A percentile compares a stretch with the other conserved stretches of the same genome.
These are phyloP conservation scores for Heterococcus sp. DNA, from an alignment of 108 stramenopile species.

Conservation along the genomic window DNA sequence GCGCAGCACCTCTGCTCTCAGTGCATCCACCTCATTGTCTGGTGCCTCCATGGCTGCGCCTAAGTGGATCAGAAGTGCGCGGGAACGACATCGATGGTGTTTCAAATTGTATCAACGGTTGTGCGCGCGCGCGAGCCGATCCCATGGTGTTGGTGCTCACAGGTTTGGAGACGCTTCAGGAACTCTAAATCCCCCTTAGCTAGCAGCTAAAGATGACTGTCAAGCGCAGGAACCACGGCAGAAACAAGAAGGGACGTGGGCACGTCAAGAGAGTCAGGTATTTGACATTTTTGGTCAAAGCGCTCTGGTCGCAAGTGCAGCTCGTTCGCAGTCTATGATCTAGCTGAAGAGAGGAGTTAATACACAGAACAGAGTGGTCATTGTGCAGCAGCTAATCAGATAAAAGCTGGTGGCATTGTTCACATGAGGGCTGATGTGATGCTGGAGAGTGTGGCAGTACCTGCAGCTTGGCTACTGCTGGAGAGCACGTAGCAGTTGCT, in stretches of 20 bases:
- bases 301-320: too few species aligned
- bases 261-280: conserved; percentile 95
- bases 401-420: too few species aligned
- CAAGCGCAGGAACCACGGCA: conserved; percentile 97
- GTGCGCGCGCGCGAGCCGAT: background rate
- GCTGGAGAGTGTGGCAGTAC: too few species aligned
- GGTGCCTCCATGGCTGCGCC: background rate
- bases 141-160: background rate
- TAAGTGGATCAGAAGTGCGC: background rate
- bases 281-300: conserved; percentile 1
- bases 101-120: background rate
- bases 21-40: background rate
- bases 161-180: background rate
- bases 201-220: conserved; percentile 80
- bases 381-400: too few species aligned
- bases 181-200: background rate
- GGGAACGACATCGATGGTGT: too few species aligned
- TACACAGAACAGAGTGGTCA: too few species aligned
- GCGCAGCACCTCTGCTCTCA: background rate
- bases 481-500: too few species aligned
- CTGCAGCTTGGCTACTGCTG: too few species aligned
- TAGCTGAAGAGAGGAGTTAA: too few species aligned
- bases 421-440: too few species aligned
- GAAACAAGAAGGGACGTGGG: conserved; percentile 99
- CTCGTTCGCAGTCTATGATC: too few species aligned